Conservation (phyloP, 2,329 filamentous ascomycete genomes). For the Xylaria sp. region DNA sequence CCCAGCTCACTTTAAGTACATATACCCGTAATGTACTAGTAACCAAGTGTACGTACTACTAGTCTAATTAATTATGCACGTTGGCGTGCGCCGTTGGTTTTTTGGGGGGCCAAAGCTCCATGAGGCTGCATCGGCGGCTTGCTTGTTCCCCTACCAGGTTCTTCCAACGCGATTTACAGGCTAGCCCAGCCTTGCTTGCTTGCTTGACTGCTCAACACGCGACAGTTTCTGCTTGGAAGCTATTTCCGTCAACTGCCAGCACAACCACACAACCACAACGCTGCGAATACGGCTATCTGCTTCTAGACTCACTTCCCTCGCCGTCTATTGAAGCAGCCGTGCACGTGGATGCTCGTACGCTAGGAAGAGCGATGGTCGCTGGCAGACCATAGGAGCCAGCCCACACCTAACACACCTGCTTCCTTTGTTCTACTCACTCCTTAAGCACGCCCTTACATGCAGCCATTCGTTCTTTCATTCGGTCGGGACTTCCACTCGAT, state of each 20-base stretch:
- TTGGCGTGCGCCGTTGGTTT: neutral
- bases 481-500: slow-evolving; percentile 1
- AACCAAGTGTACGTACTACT: no score
- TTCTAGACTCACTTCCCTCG: neutral
- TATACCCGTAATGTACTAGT: neutral
- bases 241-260: slow-evolving; percentile 11
- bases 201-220: slow-evolving; percentile 33
- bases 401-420: slow-evolving; percentile 28
- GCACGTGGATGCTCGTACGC: slow-evolving; percentile 28
- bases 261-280: slow-evolving; percentile 1
- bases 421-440: slow-evolving; percentile 31
- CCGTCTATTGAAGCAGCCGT: slow-evolving; percentile 18
- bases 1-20: no score
- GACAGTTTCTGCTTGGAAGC: slow-evolving; percentile 33
- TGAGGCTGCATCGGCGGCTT: slow-evolving; percentile 21
- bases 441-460: slow-evolving; percentile 27
- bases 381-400: slow-evolving; percentile 32
- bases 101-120: slow-evolving; percentile 27
- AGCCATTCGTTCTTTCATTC: slow-evolving; percentile 14
- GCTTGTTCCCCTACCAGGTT: slow-evolving; percentile 5
- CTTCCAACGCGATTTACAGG: slow-evolving; percentile 25
- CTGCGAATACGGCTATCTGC: neutral
- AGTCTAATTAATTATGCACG: no score
- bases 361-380: slow-evolving; percentile 34
- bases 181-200: slow-evolving; percentile 26